A percentile compares a stretch with the other conserved stretches of the same genome.
These are phyloP conservation scores for Arctostaphylos glauca DNA, from an alignment of 148 eudicot species.

Conservation along the genomic window DNA sequence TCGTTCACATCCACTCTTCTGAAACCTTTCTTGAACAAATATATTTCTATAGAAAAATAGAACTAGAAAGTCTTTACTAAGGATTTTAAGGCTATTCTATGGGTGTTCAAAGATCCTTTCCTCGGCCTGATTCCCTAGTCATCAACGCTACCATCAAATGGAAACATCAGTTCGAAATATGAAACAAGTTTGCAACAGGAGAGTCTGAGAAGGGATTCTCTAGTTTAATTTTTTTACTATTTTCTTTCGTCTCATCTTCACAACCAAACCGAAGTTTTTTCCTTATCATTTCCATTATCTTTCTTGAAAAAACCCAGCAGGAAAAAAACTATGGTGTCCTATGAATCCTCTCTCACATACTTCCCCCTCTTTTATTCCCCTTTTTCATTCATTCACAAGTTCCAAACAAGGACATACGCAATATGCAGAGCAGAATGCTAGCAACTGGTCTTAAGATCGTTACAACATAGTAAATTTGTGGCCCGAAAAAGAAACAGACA, in stretches of 20 bases:
- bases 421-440: neutral
- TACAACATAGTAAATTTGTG: neutral
- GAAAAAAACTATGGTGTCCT: neutral
- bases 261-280: neutral
- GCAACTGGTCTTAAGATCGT: neutral
- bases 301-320: neutral
- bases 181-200: too few relatives aligned
- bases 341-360: neutral
- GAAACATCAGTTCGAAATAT: too few relatives aligned
- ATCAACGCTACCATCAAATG: too few relatives aligned
- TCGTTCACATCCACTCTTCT: too few relatives aligned
- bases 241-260: neutral
- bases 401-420: neutral
- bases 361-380: neutral
- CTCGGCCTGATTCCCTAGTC: too few relatives aligned
- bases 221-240: neutral
- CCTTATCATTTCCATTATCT: neutral
- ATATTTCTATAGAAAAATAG: too few relatives aligned
- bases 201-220: too few relatives aligned
- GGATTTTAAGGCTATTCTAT: too few relatives aligned
- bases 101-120: too few relatives aligned
- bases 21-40: too few relatives aligned
- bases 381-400: neutral
- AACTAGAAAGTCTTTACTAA: too few relatives aligned
- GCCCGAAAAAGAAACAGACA: too few relatives aligned